Conservation (phyloP, 2,329 filamentous ascomycete genomes). For the Monosporascus sp. region DNA sequence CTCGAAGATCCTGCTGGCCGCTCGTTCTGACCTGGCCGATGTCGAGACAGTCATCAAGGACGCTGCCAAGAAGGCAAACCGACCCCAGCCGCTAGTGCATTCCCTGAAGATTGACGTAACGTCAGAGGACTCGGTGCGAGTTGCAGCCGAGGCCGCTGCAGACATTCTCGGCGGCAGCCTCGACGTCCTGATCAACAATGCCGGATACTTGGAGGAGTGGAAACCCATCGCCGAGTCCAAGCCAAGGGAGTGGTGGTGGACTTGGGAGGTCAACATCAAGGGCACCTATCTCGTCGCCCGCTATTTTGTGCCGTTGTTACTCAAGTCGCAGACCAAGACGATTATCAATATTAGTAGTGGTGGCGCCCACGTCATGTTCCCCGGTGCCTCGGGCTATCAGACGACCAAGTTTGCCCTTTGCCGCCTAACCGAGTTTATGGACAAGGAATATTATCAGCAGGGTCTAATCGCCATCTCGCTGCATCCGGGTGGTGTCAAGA, state of each 20-base stretch:
- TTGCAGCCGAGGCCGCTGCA: slow-evolving; percentile 23
- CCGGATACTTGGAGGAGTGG: slow-evolving; percentile 32
- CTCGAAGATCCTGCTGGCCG: slow-evolving; percentile 43
- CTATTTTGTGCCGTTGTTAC: slow-evolving; percentile 22
- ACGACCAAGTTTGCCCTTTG: slow-evolving; percentile 38
- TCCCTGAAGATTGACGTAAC: slow-evolving; percentile 29
- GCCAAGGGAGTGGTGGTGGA: slow-evolving; percentile 21
- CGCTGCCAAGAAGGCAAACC: slow-evolving; percentile 23
- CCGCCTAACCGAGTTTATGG: slow-evolving; percentile 39
- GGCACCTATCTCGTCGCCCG: slow-evolving; percentile 20
- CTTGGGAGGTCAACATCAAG: slow-evolving; percentile 24
- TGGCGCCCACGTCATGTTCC: slow-evolving; percentile 28
- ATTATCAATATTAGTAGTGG: slow-evolving; percentile 36
- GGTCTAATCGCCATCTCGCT: slow-evolving; percentile 36
- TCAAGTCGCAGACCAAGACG: slow-evolving; percentile 29
- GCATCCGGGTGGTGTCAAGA: slow-evolving; percentile 42
- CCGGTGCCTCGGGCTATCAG: slow-evolving; percentile 39
- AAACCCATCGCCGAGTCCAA: slow-evolving; percentile 17
- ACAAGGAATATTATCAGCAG: slow-evolving; percentile 36
- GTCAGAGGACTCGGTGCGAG: slow-evolving; percentile 27
- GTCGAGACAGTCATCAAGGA: slow-evolving; percentile 33
- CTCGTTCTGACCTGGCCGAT: slow-evolving; percentile 40
- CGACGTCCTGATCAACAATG: slow-evolving; percentile 36
- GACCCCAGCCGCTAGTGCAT: slow-evolving; percentile 22
- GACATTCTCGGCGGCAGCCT: slow-evolving; percentile 21